A percentile compares a stretch with the other conserved stretches of the same genome.
These are phyloP conservation scores for Phytophthora palmivora DNA, from an alignment of 352 stramenopile species.

Conservation along the genomic window DNA sequence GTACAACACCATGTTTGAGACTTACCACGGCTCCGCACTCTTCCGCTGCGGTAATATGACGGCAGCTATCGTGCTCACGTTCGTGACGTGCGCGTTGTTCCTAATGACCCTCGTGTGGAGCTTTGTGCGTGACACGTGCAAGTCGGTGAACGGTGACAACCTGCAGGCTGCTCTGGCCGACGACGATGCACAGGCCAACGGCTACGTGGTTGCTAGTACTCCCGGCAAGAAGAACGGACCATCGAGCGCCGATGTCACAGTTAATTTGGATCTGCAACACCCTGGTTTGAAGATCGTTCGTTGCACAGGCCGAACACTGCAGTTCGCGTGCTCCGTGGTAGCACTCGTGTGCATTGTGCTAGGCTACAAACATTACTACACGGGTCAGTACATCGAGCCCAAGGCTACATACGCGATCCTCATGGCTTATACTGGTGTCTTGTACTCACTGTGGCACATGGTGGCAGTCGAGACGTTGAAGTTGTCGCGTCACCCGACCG, in stretches of 20 bases:
- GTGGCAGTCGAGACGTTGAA: slow-evolving; percentile 49
- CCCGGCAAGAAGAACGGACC: slow-evolving; percentile 35
- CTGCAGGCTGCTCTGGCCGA: slow-evolving; percentile 28
- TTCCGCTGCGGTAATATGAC: slow-evolving; percentile 59
- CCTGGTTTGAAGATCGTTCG: slow-evolving; percentile 40
- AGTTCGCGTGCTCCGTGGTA: slow-evolving; percentile 43
- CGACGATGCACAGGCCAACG: slow-evolving; percentile 35
- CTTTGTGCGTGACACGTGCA: slow-evolving; percentile 36
- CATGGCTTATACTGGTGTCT: slow-evolving; percentile 46
- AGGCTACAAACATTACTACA: slow-evolving; percentile 58
- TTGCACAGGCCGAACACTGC: slow-evolving; percentile 36
- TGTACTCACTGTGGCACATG: slow-evolving; percentile 58
- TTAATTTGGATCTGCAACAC: slow-evolving; percentile 32
- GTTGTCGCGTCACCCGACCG: slow-evolving; percentile 39
- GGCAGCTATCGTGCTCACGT: slow-evolving; percentile 45
- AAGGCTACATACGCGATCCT: slow-evolving; percentile 53
- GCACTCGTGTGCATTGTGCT: slow-evolving; percentile 39
- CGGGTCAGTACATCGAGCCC: slow-evolving; percentile 50
- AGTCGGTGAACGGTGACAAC: slow-evolving; percentile 30
- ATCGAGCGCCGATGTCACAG: slow-evolving; percentile 12
- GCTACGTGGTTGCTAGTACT: slow-evolving; percentile 37
- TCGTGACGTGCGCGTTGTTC: slow-evolving; percentile 48
- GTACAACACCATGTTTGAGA: slow-evolving; percentile 51
- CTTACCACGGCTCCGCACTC: slow-evolving; percentile 47
- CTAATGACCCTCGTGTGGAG: slow-evolving; percentile 42